Evolutionary conservation across 371 early-diverging fungal species (phyloP).

Genomic region (Gilbertella persicaria): DNA sequence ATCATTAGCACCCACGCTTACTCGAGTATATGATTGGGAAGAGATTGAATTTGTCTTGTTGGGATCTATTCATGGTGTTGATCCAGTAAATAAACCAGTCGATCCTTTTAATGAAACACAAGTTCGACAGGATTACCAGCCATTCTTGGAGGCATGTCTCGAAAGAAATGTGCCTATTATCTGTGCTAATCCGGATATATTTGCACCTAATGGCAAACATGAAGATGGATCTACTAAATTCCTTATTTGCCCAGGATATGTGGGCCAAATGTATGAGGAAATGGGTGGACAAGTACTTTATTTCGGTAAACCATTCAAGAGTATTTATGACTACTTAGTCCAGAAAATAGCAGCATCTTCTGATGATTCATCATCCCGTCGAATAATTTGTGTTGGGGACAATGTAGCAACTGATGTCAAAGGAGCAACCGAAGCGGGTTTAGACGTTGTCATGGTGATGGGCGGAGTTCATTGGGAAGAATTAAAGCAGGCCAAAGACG

Average conservation of each 20-base stretch:
- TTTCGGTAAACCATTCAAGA: constrained; percentile 48
- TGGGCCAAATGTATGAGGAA: constrained; percentile 41
- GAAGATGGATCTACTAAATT: constrained; percentile 30
- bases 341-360: constrained; percentile 8
- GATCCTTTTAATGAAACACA: constrained; percentile 25
- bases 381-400: constrained; percentile 44
- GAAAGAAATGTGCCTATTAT: constrained; percentile 31
- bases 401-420: constrained; percentile 44
- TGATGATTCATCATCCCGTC: neutral
- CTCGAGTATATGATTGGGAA: constrained; percentile 25
- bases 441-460: constrained; percentile 48
- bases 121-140: constrained; percentile 32
- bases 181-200: constrained; percentile 50
- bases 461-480: constrained; percentile 52
- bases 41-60: constrained; percentile 43
- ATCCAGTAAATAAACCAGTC: constrained; percentile 15
- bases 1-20: constrained; percentile 22
- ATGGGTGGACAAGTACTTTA: constrained; percentile 48
- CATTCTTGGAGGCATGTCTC: constrained; percentile 28
- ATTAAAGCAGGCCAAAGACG: constrained; percentile 11
- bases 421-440: constrained; percentile 38
- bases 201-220: constrained; percentile 42
- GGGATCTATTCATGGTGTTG: constrained; percentile 27
- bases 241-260: constrained; percentile 41
- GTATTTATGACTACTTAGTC: constrained; percentile 40